Evolutionary conservation across 768 basidiomycete species (phyloP), one percentile per base, ranked within the genome.

Genomic region (Suillus ampliporus): DNA sequence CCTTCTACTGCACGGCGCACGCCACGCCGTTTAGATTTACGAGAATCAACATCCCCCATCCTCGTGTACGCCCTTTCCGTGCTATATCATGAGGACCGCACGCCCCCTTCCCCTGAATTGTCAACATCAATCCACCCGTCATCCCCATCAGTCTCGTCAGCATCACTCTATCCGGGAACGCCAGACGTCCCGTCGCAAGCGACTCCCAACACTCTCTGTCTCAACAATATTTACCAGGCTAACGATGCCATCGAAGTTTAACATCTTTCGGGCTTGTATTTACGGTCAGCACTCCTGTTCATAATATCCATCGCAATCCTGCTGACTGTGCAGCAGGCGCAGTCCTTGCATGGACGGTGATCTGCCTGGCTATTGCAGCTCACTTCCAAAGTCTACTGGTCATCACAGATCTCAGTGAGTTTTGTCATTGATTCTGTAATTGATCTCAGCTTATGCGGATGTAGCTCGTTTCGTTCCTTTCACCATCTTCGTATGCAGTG

Each of bases 391-490:
- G 79, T 60, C 81, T 92, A 38, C 78, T 93, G 65, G 82, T 86
- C 64, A 80, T 90, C 66, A 91, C 89, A 61, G 90, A 93, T 78
- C 89, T 94, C 74, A 94, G 92, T 94, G 74, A 72, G 89, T 53
- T 62, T 3, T 23, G 14, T 44, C 8, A 57, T 19, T 57, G 15
- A 35, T 56, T n/a, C 46, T 31, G n/a, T n/a, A 21, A 5, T 34
- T 50, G 44, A 23, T 26, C 17, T 10, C 26, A 50, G 31, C 47
- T 61, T 37, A 67, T 31, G 44, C 56, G 58, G 56, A 41, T 60
- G 50, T 68, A 94, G 92, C 92, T 78, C 91, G 89, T 78, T 94
- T 94, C 72, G 88, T 94, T 43, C 92, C 92, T 19, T 91, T 92
- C 71, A 89, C 92, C 58, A 84, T 94, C 71, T 94, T 94, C 68